Conservation (phyloP, 148 eudicot genomes). For the Rhododendron ferrugineum region DNA sequence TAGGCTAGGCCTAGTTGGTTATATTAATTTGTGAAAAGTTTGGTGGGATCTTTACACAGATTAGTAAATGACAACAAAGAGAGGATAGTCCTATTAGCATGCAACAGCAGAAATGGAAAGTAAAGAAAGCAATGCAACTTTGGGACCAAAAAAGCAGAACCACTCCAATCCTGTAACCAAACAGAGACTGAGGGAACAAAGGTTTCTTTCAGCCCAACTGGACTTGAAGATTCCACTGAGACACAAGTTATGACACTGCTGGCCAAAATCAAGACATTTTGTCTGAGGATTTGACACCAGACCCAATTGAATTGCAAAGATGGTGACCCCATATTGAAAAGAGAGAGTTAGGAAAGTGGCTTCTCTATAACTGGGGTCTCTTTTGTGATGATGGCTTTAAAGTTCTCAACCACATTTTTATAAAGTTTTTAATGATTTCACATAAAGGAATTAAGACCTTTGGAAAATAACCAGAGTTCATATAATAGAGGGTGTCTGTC, state of each 20-base stretch:
- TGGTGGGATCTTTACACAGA: not conserved
- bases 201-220: conserved; percentile 30
- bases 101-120: not conserved
- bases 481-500: not conserved
- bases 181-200: conserved; percentile 18
- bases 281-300: conserved; percentile 21
- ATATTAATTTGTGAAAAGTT: not conserved
- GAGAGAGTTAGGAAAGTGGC: conserved; percentile 11
- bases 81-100: not conserved
- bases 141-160: conserved; percentile 6
- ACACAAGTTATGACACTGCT: conserved; percentile 39
- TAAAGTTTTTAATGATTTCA: not conserved
- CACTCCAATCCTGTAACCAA: conserved; percentile 23
- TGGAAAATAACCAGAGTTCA: not conserved
- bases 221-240: conserved; percentile 31
- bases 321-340: conserved; percentile 15
- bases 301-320: conserved; percentile 29
- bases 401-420: conserved; percentile 15
- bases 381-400: conserved; percentile 14
- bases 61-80: not conserved
- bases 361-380: conserved; percentile 8
- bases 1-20: not conserved
- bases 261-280: conserved; percentile 29
- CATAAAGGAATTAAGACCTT: not conserved
- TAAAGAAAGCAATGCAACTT: not conserved